Conservation (phyloP, 164 flowering plant genomes). For the Liriodendron chinense region DNA sequence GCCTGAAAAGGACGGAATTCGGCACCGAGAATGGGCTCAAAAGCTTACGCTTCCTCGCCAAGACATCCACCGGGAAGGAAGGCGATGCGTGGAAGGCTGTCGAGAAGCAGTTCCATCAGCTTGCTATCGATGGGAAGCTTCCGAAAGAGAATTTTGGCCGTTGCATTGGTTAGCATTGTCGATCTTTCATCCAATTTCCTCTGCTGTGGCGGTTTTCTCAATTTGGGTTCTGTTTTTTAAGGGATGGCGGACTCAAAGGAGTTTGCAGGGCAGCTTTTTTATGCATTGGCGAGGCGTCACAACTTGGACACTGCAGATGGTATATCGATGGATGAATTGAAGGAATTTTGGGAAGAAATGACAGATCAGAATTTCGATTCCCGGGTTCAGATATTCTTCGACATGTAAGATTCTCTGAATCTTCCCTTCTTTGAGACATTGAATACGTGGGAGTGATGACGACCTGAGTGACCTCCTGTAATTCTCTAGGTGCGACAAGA, state of each 20-base stretch:
- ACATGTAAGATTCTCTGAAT: conserved; percentile 55
- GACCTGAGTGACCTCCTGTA: not conserved
- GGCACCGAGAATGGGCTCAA: conserved; percentile 50
- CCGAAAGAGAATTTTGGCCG: conserved; percentile 65
- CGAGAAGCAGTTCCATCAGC: conserved; percentile 61
- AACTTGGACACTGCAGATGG: conserved; percentile 40
- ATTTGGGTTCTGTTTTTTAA: conserved; percentile 14
- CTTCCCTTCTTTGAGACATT: not conserved
- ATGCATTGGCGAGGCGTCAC: conserved; percentile 70
- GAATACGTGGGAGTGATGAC: not conserved
- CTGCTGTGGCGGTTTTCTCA: not conserved
- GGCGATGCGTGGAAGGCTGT: conserved; percentile 67
- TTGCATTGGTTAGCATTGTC: conserved; percentile 52
- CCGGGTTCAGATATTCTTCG: conserved; percentile 91
- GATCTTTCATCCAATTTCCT: not conserved
- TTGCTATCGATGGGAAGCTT: conserved; percentile 51
- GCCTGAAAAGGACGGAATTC: conserved; percentile 35
- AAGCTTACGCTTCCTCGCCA: conserved; percentile 73
- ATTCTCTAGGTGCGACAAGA: conserved; percentile 79
- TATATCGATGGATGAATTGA: conserved; percentile 45
- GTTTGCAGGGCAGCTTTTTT: conserved; percentile 69
- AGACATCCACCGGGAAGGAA: conserved; percentile 63
- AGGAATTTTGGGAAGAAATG: conserved; percentile 79
- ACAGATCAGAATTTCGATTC: conserved; percentile 62
- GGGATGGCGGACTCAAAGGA: conserved; percentile 89